A percentile compares a stretch with the other conserved stretches of the same genome.
Evolutionary conservation across 2,329 filamentous ascomycete genomes (phyloP).

Genomic region (Elsinoe ampelina): DNA sequence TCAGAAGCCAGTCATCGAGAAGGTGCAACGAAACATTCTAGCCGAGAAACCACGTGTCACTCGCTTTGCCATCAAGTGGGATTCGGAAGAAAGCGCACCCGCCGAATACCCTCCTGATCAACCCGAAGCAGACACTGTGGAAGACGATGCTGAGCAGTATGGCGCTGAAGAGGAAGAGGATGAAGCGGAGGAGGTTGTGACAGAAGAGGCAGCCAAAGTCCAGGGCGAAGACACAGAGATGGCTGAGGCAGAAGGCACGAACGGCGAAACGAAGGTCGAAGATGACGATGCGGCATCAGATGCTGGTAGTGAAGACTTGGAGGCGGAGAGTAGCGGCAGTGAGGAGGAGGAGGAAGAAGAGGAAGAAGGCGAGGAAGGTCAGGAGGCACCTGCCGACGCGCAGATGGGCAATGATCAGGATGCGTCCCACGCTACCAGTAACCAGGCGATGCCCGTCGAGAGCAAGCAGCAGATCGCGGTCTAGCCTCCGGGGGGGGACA

Average conservation of each 20-base stretch:
- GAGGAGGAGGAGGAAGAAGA: constrained; percentile 61
- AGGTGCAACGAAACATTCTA: constrained; percentile 82
- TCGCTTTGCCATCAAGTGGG: constrained; percentile 98
- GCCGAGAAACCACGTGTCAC: constrained; percentile 97
- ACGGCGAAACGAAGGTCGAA: constrained; percentile 31
- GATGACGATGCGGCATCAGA: constrained; percentile 61
- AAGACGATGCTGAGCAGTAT: constrained; percentile 77
- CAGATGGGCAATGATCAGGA: constrained; percentile 12
- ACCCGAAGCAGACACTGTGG: constrained; percentile 79
- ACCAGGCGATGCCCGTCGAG: constrained; percentile 6
- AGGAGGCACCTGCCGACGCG: constrained; percentile 23
- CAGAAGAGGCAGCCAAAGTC: constrained; percentile 31
- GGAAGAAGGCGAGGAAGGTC: constrained; percentile 44
- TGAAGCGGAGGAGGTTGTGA: constrained; percentile 50
- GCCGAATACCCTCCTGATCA: constrained; percentile 96
- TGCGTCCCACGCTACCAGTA: neutral
- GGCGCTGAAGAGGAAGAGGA: constrained; percentile 72
- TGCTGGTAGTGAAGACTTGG: constrained; percentile 68
- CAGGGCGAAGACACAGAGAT: constrained; percentile 63
- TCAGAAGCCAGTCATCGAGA: constrained; percentile 83
- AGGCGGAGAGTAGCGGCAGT: constrained; percentile 65
- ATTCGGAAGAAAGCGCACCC: constrained; percentile 93
- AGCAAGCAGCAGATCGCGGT: constrained; percentile 8
- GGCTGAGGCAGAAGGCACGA: constrained; percentile 55
- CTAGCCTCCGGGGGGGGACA: neutral